phyloP scores from a whole-genome alignment of 2,329 filamentous ascomycete species.

The Paracamarosporium sp. region DNA sequence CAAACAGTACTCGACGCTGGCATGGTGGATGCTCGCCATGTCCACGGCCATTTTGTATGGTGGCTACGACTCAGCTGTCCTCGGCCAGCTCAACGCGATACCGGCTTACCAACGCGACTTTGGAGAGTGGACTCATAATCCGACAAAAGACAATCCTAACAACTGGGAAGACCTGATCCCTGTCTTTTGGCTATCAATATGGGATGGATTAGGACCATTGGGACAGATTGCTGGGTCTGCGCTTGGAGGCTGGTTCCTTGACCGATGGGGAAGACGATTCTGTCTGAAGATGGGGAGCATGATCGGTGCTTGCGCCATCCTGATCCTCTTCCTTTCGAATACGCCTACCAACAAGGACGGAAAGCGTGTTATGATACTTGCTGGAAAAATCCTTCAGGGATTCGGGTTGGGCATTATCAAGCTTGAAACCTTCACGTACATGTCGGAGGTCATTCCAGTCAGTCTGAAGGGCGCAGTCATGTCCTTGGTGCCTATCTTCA shows the following conservation, averaged over 20 bases:
- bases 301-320: conserved; percentile 48
- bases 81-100: conserved; percentile 29
- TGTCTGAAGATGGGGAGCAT: conserved; percentile 47
- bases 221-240: conserved; percentile 49
- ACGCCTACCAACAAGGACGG: conserved; percentile 29
- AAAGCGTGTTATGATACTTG: conserved; percentile 50
- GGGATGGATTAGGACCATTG: conserved; percentile 50
- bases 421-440: conserved; percentile 53
- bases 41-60: conserved; percentile 16
- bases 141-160: neutral
- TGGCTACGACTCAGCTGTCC: conserved; percentile 24
- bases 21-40: conserved; percentile 20
- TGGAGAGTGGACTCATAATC: conserved; percentile 38
- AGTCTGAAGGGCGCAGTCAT: conserved; percentile 53
- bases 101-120: conserved; percentile 49
- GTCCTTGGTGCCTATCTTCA: conserved; percentile 54
- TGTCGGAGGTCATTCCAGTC: conserved; percentile 54
- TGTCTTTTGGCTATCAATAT: conserved; percentile 54
- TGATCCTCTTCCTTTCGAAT: conserved; percentile 44
- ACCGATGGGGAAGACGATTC: conserved; percentile 48
- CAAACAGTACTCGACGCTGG: conserved; percentile 16
- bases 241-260: conserved; percentile 49
- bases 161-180: conserved; percentile 37
- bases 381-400: conserved; percentile 52
- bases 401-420: conserved; percentile 52